Evolutionary conservation across 2,329 filamentous ascomycete species (phyloP).

Genomic region (Ceratocystis huliohia): DNA sequence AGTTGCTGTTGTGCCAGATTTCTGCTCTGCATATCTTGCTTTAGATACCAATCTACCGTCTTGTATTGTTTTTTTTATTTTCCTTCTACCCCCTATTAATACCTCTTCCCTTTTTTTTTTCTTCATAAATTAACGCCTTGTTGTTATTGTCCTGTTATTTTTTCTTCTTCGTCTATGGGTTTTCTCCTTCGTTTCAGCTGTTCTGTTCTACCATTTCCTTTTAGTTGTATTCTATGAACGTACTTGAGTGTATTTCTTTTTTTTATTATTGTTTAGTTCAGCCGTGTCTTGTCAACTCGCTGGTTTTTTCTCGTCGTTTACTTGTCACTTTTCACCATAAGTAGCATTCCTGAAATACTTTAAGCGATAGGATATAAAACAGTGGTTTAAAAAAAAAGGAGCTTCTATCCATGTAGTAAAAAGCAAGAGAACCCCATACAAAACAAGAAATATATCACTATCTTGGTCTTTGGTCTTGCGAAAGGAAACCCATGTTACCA

Average conservation of each 20-base stretch:
- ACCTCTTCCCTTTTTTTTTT: slow-evolving; percentile 1
- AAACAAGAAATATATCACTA: too few relatives aligned
- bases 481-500: not conserved
- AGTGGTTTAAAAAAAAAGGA: too few relatives aligned
- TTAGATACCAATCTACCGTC: slow-evolving; percentile 18
- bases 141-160: not conserved
- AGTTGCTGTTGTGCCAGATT: not conserved
- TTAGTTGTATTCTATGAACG: not conserved
- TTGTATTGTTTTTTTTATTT: slow-evolving; percentile 8
- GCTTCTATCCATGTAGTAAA: too few relatives aligned
- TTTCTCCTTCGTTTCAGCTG: not conserved
- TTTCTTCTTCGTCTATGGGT: not conserved
- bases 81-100: not conserved
- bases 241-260: not conserved
- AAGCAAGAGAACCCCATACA: too few relatives aligned
- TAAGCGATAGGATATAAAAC: too few relatives aligned
- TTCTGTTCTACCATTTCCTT: not conserved
- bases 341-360: too few relatives aligned
- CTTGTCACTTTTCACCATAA: too few relatives aligned
- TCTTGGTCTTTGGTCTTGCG: too few relatives aligned
- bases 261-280: not conserved
- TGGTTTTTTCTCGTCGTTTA: not conserved
- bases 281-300: not conserved
- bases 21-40: slow-evolving; percentile 12
- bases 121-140: not conserved